Percentiles rank a stretch among this genome's conserved stretches.
phyloP scores from a whole-genome alignment of 1,284 basidiomycete species.

The Microbotryomycetes sp. region DNA sequence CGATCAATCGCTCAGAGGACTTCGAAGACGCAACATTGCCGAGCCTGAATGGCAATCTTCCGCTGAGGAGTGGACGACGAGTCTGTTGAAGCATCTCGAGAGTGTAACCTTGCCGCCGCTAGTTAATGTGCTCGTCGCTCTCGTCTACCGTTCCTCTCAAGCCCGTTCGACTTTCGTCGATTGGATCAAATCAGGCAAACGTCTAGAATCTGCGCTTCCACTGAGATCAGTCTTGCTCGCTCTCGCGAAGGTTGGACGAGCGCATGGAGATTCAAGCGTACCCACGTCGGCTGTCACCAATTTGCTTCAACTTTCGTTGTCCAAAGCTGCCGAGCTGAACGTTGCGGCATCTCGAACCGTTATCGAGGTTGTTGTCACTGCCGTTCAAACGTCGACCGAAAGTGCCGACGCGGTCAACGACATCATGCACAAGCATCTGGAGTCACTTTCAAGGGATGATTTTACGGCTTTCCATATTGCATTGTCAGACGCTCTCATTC shows the following conservation, averaged over 20 bases:
- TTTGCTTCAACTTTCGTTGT: neutral
- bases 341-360: no score
- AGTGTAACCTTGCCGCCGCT: no score
- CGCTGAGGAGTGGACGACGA: constrained; percentile 14
- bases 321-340: neutral
- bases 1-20: no score
- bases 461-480: neutral
- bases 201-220: neutral
- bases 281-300: neutral
- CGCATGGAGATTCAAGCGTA: neutral
- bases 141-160: constrained; percentile 14
- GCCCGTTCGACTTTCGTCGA: constrained; percentile 5
- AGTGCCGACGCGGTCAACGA: neutral
- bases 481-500: neutral
- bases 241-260: neutral
- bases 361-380: neutral
- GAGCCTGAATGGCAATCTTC: neutral
- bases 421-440: neutral
- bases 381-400: neutral
- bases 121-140: constrained; percentile 10
- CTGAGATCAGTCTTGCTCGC: neutral
- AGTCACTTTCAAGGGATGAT: neutral
- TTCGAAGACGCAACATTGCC: neutral
- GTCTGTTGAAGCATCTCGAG: no score
- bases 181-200: neutral